Evolutionary conservation across 202 grass and related monocot species (phyloP).

Genomic region (Cymbopogon flexuosus): DNA sequence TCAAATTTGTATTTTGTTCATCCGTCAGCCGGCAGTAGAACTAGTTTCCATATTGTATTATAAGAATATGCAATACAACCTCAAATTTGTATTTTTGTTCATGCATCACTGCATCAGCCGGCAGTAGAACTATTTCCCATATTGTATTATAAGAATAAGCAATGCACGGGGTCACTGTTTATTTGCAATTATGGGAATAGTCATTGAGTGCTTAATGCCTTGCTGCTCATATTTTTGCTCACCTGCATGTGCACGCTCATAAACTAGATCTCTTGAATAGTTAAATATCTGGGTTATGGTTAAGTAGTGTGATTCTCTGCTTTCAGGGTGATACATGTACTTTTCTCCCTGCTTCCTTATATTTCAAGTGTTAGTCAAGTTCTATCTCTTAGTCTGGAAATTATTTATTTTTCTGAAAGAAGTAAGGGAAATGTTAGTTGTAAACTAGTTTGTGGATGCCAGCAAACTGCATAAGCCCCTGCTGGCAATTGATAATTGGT

Average conservation of each 20-base stretch:
- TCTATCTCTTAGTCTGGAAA: not conserved
- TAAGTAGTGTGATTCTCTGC: not conserved
- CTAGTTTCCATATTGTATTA: not conserved
- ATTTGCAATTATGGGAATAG: not conserved
- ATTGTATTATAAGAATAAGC: not conserved
- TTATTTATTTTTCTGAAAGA: not conserved
- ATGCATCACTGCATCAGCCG: not conserved
- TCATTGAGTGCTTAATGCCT: not conserved
- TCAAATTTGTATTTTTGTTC: conserved; percentile 24
- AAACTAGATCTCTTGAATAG: not conserved
- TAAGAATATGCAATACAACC: not conserved
- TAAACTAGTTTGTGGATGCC: not conserved
- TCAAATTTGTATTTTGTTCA: conserved; percentile 22
- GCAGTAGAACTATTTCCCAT: not conserved
- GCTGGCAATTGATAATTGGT: not conserved
- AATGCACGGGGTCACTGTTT: not conserved
- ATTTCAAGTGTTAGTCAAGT: not conserved
- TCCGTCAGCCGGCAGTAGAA: not conserved
- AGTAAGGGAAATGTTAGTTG: not conserved
- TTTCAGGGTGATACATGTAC: not conserved
- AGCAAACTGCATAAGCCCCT: not conserved
- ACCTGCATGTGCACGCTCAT: not conserved
- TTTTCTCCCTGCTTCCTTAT: not conserved
- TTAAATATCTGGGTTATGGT: not conserved
- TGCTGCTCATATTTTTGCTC: not conserved